Evolutionary conservation across 2,329 filamentous ascomycete species (phyloP).

Genomic region (Neofusicoccum sp.): DNA sequence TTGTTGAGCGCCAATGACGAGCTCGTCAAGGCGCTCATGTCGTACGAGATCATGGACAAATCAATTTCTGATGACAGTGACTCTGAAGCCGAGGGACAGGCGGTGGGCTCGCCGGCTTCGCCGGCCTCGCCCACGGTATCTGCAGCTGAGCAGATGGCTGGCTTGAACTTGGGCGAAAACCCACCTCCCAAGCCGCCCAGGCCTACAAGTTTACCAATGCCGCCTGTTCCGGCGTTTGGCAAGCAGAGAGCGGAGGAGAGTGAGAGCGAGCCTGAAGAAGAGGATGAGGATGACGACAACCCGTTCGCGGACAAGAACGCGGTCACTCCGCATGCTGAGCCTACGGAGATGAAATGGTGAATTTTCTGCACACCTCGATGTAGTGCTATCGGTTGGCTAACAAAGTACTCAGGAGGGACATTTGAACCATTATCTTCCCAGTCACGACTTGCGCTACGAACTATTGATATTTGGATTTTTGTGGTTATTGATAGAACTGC

Average conservation of each 20-base stretch:
- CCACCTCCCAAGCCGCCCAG: constrained; percentile 55
- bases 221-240: constrained; percentile 31
- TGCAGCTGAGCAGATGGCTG: constrained; percentile 48
- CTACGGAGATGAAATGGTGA: constrained; percentile 32
- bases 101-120: constrained; percentile 19
- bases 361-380: not conserved
- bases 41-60: constrained; percentile 89
- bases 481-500: constrained; percentile 1
- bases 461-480: not conserved
- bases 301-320: constrained; percentile 86
- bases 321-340: constrained; percentile 52
- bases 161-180: constrained; percentile 44
- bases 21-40: constrained; percentile 89
- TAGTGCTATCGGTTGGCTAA: not conserved
- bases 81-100: constrained; percentile 57
- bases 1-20: constrained; percentile 94
- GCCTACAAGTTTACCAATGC: constrained; percentile 46
- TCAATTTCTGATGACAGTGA: constrained; percentile 75
- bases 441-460: constrained; percentile 10
- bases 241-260: constrained; percentile 52
- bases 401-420: constrained; percentile 9
- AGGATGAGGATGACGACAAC: constrained; percentile 79
- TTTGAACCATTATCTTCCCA: not conserved
- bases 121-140: constrained; percentile 8
- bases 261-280: constrained; percentile 59